Percentiles rank a stretch among this genome's conserved stretches.
Conservation (phyloP, 2,329 filamentous ascomycete genomes). For the Colletotrichum euphorbiae region DNA sequence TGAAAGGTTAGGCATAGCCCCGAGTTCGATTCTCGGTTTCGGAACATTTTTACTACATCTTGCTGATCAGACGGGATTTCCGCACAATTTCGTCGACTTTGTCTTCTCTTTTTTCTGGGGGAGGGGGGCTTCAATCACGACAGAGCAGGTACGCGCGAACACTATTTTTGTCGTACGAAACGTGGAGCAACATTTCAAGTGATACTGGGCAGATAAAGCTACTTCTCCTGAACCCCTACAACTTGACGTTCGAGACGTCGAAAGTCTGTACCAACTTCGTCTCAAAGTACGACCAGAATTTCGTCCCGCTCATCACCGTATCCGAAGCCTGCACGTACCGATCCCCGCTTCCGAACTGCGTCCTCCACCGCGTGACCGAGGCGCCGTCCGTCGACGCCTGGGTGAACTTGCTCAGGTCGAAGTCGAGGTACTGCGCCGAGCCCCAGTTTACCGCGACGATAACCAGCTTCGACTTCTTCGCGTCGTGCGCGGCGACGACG, state of each 20-base stretch:
- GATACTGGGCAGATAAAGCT: too few species aligned
- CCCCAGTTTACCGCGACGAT: slow-evolving; percentile 56
- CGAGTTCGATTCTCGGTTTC: slow-evolving; percentile 35
- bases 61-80: too few species aligned
- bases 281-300: slow-evolving; percentile 52
- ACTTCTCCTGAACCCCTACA: slow-evolving; percentile 15
- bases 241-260: slow-evolving; percentile 48
- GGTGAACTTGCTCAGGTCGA: slow-evolving; percentile 52
- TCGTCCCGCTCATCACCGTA: slow-evolving; percentile 48
- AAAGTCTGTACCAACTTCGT: slow-evolving; percentile 53
- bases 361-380: slow-evolving; percentile 51
- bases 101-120: too few species aligned
- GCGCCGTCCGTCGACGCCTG: slow-evolving; percentile 47
- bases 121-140: fast-evolving
- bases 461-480: slow-evolving; percentile 48
- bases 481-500: slow-evolving; percentile 54
- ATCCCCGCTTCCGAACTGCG: slow-evolving; percentile 50
- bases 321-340: slow-evolving; percentile 49
- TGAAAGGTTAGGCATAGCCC: slow-evolving; percentile 35
- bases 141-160: not conserved
- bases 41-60: not conserved
- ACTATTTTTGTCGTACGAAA: too few species aligned
- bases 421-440: slow-evolving; percentile 51
- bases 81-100: too few species aligned
- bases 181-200: too few species aligned